Conservation (phyloP, 2,329 filamentous ascomycete genomes). For the Penicillium sp. region DNA sequence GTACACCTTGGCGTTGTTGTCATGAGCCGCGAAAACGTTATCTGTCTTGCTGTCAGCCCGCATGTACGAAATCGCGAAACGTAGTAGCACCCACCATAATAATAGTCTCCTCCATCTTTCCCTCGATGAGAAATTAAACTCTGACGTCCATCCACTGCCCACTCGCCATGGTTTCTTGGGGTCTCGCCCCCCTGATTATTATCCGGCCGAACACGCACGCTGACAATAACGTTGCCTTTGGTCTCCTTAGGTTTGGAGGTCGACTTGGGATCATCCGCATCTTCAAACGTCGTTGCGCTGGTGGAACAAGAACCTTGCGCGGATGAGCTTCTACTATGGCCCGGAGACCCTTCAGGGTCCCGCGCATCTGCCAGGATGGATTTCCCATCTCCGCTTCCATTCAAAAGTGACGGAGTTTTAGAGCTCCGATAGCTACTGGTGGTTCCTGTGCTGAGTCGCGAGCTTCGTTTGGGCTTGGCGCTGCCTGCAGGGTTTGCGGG, state of each 20-base stretch:
- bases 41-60: constrained; percentile 57
- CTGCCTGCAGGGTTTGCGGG: constrained; percentile 32
- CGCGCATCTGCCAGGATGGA: constrained; percentile 65
- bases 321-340: constrained; percentile 87
- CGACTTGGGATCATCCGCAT: constrained; percentile 60
- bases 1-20: constrained; percentile 93
- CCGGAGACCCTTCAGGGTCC: constrained; percentile 76
- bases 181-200: constrained; percentile 57
- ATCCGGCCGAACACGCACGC: constrained; percentile 89
- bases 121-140: constrained; percentile 81
- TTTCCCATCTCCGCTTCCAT: constrained; percentile 74
- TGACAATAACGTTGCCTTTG: constrained; percentile 95
- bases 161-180: constrained; percentile 71
- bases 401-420: constrained; percentile 70
- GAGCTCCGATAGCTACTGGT: constrained; percentile 51
- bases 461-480: constrained; percentile 55
- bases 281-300: constrained; percentile 84
- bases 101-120: constrained; percentile 88
- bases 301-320: constrained; percentile 91
- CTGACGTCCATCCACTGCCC: constrained; percentile 84
- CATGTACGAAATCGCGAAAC: neutral
- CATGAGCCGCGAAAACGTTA: constrained; percentile 92
- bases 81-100: constrained; percentile 66
- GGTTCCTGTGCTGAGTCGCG: constrained; percentile 56
- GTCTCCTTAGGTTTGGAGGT: constrained; percentile 58